Conservation (phyloP, 768 basidiomycete species). For the Xanthoconium purpureum region DNA sequence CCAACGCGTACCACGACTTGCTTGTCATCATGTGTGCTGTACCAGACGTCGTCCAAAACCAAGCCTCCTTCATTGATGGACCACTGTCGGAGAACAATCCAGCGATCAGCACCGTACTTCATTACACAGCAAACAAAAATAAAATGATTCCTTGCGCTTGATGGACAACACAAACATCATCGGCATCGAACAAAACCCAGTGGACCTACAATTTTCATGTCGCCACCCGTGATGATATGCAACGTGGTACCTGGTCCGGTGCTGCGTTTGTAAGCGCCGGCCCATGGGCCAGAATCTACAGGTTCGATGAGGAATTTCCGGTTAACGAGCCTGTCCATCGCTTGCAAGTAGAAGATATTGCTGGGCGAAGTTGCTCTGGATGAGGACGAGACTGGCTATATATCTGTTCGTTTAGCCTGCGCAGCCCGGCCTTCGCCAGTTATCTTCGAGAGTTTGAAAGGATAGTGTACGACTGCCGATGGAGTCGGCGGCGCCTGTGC, state of each 20-base stretch:
- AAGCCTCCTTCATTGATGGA: background rate
- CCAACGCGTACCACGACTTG: background rate
- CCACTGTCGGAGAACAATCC: background rate
- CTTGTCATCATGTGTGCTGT: background rate
- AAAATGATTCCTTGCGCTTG: background rate
- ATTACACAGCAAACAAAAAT: background rate
- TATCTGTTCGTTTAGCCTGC: too few species aligned
- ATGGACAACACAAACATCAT: background rate
- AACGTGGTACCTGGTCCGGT: background rate
- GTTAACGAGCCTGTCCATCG: too few species aligned
- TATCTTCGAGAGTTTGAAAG: too few species aligned
- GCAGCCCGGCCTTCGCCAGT: too few species aligned
- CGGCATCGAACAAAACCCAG: background rate
- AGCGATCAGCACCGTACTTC: background rate
- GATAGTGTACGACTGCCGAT: background rate
- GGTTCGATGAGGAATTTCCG: too few species aligned
- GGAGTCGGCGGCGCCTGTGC: background rate
- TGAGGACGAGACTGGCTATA: too few species aligned
- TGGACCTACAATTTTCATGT: background rate
- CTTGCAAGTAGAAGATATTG: too few species aligned
- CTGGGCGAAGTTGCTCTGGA: too few species aligned
- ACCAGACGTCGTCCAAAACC: background rate
- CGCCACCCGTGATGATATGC: background rate
- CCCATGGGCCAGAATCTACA: too few species aligned
- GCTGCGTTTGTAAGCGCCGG: too few species aligned